These are phyloP conservation scores for Flaveria sonorensis DNA, from an alignment of 129 eudicot species.

Conservation along the genomic window DNA sequence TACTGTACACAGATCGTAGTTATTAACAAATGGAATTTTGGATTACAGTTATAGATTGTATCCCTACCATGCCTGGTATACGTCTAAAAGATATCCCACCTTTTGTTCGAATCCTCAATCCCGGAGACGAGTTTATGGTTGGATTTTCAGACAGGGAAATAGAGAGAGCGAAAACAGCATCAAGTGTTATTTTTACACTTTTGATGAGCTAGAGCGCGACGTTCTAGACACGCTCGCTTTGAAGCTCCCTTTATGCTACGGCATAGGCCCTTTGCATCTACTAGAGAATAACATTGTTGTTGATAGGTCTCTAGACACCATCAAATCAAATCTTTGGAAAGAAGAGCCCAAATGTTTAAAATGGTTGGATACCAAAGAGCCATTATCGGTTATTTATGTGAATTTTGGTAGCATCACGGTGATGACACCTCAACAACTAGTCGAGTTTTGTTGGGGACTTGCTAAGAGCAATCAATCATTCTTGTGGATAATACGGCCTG, in stretches of 20 bases:
- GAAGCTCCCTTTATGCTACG: constrained; percentile 33
- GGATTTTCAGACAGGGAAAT: not conserved
- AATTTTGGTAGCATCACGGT: constrained; percentile 50
- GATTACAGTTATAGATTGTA: constrained; percentile 32
- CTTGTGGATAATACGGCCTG: constrained; percentile 39
- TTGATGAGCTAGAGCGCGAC: constrained; percentile 28
- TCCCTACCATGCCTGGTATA: constrained; percentile 34
- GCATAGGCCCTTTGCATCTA: constrained; percentile 43
- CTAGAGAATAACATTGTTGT: constrained; percentile 24
- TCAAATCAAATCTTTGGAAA: constrained; percentile 49
- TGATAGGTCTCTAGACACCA: constrained; percentile 19
- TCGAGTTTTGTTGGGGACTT: constrained; percentile 48
- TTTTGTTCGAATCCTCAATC: constrained; percentile 29
- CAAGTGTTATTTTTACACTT: constrained; percentile 37
- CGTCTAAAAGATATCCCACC: constrained; percentile 37
- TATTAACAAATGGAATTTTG: constrained; percentile 27
- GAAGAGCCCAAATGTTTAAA: constrained; percentile 41
- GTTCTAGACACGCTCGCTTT: constrained; percentile 25
- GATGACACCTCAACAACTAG: constrained; percentile 35
- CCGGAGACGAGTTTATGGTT: constrained; percentile 36
- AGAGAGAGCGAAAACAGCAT: constrained; percentile 30
- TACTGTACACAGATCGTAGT: constrained; percentile 27
- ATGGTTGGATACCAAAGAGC: constrained; percentile 42
- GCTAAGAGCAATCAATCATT: constrained; percentile 32
- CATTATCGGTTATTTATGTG: constrained; percentile 47